A percentile compares a stretch with the other conserved stretches of the same genome.
These are phyloP conservation scores for Plenodomus biglobosus DNA, from an alignment of 2,329 filamentous ascomycete species.

Conservation along the genomic window DNA sequence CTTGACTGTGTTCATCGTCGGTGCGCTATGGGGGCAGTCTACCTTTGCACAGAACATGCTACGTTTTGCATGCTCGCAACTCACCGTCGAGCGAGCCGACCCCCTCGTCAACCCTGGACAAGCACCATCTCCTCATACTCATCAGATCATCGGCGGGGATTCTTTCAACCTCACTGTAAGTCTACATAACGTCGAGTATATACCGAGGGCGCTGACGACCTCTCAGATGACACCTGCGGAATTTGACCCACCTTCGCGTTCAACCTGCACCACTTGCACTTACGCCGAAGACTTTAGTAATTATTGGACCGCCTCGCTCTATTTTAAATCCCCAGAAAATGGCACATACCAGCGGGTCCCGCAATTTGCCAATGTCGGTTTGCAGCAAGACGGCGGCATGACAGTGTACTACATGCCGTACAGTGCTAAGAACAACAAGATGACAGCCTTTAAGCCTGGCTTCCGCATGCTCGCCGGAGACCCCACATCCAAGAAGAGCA, in stretches of 20 bases:
- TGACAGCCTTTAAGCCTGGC: not conserved
- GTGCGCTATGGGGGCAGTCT: slow-evolving; percentile 26
- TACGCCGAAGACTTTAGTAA: slow-evolving; percentile 31
- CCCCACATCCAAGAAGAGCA: slow-evolving; percentile 39
- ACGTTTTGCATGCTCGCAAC: slow-evolving; percentile 35
- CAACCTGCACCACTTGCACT: slow-evolving; percentile 35
- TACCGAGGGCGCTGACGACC: slow-evolving; percentile 10
- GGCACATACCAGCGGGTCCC: slow-evolving; percentile 33
- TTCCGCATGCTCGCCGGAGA: not conserved
- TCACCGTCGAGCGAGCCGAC: slow-evolving; percentile 57
- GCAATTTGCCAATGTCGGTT: slow-evolving; percentile 28
- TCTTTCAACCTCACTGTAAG: slow-evolving; percentile 31
- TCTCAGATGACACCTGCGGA: slow-evolving; percentile 26
- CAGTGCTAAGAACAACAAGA: slow-evolving; percentile 53
- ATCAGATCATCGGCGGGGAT: slow-evolving; percentile 36
- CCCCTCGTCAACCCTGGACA: slow-evolving; percentile 33
- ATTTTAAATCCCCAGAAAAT: slow-evolving; percentile 35
- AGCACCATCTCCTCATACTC: slow-evolving; percentile 27
- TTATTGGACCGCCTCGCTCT: slow-evolving; percentile 34
- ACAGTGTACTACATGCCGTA: slow-evolving; percentile 75
- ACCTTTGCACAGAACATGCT: slow-evolving; percentile 35
- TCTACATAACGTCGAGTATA: not conserved
- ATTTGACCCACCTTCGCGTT: slow-evolving; percentile 22
- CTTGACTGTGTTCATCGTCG: slow-evolving; percentile 23
- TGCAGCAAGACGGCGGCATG: slow-evolving; percentile 33